Conservation (phyloP, 78 protist species). For the Cavenderia fasciculata region DNA sequence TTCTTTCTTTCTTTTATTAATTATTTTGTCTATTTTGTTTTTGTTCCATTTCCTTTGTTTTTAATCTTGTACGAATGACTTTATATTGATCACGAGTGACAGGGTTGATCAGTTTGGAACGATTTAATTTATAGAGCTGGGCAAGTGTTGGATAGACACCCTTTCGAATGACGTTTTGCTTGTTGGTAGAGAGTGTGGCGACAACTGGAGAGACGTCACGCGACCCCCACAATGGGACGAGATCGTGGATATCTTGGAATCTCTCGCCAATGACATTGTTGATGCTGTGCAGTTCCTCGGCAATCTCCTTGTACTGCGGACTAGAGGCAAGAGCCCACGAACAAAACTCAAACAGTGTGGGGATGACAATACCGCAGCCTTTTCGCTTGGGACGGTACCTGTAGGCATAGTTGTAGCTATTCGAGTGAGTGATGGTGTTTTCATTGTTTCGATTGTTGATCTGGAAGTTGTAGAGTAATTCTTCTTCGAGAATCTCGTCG, state of each 20-base stretch:
- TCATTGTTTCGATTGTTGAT: background rate
- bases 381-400: constrained; percentile 62
- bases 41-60: no score
- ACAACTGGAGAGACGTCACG: constrained; percentile 54
- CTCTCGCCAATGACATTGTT: constrained; percentile 24
- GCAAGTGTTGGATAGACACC: constrained; percentile 70
- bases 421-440: constrained; percentile 32
- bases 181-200: background rate
- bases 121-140: constrained; percentile 41
- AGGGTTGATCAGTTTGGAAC: constrained; percentile 32
- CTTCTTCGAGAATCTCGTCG: constrained; percentile 48
- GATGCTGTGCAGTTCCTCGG: constrained; percentile 2
- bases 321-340: constrained; percentile 52
- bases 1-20: no score
- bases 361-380: constrained; percentile 62
- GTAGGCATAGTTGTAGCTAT: constrained; percentile 41
- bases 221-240: constrained; percentile 67
- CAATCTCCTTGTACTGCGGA: constrained; percentile 48
- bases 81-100: constrained; percentile 44
- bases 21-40: no score
- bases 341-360: constrained; percentile 73
- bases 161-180: constrained; percentile 60
- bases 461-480: constrained; percentile 53
- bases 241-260: constrained; percentile 62
- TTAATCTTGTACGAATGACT: background rate